These are phyloP conservation scores for Debaryomyces singareniensis DNA, from an alignment of 1,139 yeast genomes.

Conservation along the genomic window DNA sequence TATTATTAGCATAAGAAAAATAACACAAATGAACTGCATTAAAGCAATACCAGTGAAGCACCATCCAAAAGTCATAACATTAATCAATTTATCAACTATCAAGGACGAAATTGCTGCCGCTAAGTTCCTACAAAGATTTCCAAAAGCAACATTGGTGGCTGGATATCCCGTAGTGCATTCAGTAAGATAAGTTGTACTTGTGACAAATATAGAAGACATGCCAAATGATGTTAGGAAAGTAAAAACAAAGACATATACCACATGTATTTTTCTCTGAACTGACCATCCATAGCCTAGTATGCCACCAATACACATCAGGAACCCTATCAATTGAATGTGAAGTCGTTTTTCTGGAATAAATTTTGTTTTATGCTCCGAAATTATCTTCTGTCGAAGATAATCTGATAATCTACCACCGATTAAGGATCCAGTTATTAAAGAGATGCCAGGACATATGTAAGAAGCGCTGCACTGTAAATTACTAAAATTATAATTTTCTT, in stretches of 20 bases:
- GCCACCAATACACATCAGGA: slow-evolving; percentile 39
- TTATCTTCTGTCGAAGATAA: slow-evolving; percentile 19
- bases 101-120: slow-evolving; percentile 55
- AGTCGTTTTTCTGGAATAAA: slow-evolving; percentile 45
- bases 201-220: slow-evolving; percentile 55
- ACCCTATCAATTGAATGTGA: slow-evolving; percentile 39
- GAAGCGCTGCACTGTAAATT: slow-evolving; percentile 36
- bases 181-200: slow-evolving; percentile 50
- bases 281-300: slow-evolving; percentile 54
- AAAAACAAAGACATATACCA: slow-evolving; percentile 36
- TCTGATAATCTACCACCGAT: slow-evolving; percentile 49
- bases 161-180: slow-evolving; percentile 48
- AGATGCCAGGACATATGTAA: slow-evolving; percentile 49
- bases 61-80: slow-evolving; percentile 51
- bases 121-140: slow-evolving; percentile 47
- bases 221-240: slow-evolving; percentile 48
- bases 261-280: slow-evolving; percentile 35
- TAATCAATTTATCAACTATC: slow-evolving; percentile 32
- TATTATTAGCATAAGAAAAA: slow-evolving; percentile 18
- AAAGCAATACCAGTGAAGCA: slow-evolving; percentile 51
- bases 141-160: slow-evolving; percentile 52
- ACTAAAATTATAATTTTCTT: slow-evolving; percentile 29
- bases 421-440: slow-evolving; percentile 46
- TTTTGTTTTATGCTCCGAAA: slow-evolving; percentile 15
- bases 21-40: slow-evolving; percentile 28